Evolutionary conservation across 345 rosid genomes (phyloP), one percentile per base, ranked within the genome.

Genomic region (Salix arbutifolia): DNA sequence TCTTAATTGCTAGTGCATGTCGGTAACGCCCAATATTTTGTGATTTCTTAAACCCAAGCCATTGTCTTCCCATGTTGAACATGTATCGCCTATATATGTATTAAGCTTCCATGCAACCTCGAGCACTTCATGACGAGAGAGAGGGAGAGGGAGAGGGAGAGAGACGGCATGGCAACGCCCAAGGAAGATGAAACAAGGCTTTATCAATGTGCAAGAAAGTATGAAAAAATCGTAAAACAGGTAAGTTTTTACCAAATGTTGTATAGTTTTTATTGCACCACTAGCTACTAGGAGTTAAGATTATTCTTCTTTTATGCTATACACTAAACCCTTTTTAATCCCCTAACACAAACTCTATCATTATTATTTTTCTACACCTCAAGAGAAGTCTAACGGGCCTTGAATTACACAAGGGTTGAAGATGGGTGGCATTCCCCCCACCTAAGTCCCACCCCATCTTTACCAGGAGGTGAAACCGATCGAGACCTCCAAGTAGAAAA

Each of bases 181-280:
- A 82, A 50, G 31, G 76, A 77, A 21, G 85, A 82, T 14, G 86
- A 82, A 52, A 82, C 56, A 70, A 82, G 83, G 81, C 68, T 86
- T 19, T 46, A 68, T 71, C 81, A 48, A 7, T 82, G 84, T 70
- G 73, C 81, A 3, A 78, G 69, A 69, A 86, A 86, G 83, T 84
- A 84, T 40, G 79, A 76, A 18, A 74, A 25, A 33, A 82, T 84
- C 35, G 61, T 78, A 0, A 84, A 82, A 69, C 87, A 86, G 86
- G 87, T 84, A 75, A 3, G n/a, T 42, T 19, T 18, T 52, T 12
- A 44, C 50, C 17, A 44, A 13, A 44, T 13, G 50, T 3, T 13
- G 5, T 14, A 0, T 12, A 13, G 50, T 44, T 44, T 44, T 1
- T 12, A 3, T 44, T 2, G 17, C 48, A 11, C 48, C 48, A 44